phyloP scores from a whole-genome alignment of 768 basidiomycete species.

The Boletus rex-veris region DNA sequence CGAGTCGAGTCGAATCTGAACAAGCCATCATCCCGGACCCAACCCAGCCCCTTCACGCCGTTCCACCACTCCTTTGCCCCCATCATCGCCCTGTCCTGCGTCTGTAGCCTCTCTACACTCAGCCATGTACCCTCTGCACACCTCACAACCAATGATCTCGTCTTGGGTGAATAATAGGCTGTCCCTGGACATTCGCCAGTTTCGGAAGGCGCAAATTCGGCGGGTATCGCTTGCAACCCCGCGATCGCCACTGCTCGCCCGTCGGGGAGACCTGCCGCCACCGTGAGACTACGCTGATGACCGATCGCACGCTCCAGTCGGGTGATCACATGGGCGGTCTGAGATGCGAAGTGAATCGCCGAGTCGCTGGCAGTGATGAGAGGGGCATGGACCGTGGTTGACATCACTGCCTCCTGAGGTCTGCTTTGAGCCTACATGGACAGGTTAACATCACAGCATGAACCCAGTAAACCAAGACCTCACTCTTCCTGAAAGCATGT shows the following conservation, averaged over 20 bases:
- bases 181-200: constrained; percentile 36
- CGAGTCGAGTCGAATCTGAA: constrained; percentile 7
- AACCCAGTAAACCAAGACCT: constrained; percentile 3
- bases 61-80: constrained; percentile 77
- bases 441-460: neutral
- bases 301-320: constrained; percentile 28
- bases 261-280: constrained; percentile 22
- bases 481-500: constrained; percentile 57
- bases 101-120: constrained; percentile 54
- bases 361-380: constrained; percentile 17
- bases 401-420: constrained; percentile 40
- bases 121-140: constrained; percentile 55
- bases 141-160: constrained; percentile 45
- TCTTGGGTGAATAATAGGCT: constrained; percentile 40
- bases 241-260: constrained; percentile 24
- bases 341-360: constrained; percentile 15
- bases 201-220: neutral
- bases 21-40: constrained; percentile 18
- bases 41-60: constrained; percentile 44
- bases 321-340: constrained; percentile 16
- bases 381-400: constrained; percentile 49
- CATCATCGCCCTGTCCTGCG: constrained; percentile 55
- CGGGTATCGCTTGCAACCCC: constrained; percentile 14
- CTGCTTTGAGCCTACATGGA: constrained; percentile 42
- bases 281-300: constrained; percentile 26